Evolutionary conservation across 1,284 basidiomycete species (phyloP).

Genomic region (Trametes polyzona): DNA sequence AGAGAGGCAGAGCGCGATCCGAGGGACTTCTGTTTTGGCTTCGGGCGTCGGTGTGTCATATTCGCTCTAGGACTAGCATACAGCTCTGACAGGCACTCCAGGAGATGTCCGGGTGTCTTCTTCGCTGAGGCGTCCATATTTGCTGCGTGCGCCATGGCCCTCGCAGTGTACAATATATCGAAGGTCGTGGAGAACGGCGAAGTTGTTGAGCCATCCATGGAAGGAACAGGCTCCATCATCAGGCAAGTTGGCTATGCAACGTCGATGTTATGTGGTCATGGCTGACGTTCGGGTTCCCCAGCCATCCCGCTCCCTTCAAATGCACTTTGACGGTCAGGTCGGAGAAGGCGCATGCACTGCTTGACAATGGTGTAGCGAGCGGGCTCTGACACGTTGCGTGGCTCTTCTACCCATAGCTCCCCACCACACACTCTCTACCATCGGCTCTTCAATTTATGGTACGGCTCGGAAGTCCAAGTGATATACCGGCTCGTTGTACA

Average conservation of each 20-base stretch:
- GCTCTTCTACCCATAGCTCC: too few species aligned
- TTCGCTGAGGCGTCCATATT: slow-evolving; percentile 40
- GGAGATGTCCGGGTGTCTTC: slow-evolving; percentile 24
- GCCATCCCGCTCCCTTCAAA: slow-evolving; percentile 38
- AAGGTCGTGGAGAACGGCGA: slow-evolving; percentile 30
- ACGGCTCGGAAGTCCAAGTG: too few species aligned
- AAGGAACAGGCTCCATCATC: slow-evolving; percentile 27
- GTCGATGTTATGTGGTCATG: background rate
- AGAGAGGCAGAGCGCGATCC: slow-evolving; percentile 27
- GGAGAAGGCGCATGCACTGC: slow-evolving; percentile 21
- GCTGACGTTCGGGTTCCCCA: background rate
- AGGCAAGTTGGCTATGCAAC: slow-evolving; percentile 18
- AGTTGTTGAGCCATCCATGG: slow-evolving; percentile 23
- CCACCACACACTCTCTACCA: too few species aligned
- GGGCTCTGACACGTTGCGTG: too few species aligned
- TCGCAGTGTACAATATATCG: slow-evolving; percentile 37
- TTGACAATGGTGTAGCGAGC: too few species aligned
- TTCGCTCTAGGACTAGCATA: background rate
- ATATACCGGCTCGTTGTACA: too few species aligned
- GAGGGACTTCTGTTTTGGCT: slow-evolving; percentile 31
- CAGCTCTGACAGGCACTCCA: slow-evolving; percentile 6
- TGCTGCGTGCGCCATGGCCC: slow-evolving; percentile 32
- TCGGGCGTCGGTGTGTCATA: slow-evolving; percentile 30
- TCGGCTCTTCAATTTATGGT: too few species aligned
- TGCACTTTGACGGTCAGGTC: slow-evolving; percentile 35